phyloP scores from a whole-genome alignment of 345 rosid genomes.

The Citrus hindsii region DNA sequence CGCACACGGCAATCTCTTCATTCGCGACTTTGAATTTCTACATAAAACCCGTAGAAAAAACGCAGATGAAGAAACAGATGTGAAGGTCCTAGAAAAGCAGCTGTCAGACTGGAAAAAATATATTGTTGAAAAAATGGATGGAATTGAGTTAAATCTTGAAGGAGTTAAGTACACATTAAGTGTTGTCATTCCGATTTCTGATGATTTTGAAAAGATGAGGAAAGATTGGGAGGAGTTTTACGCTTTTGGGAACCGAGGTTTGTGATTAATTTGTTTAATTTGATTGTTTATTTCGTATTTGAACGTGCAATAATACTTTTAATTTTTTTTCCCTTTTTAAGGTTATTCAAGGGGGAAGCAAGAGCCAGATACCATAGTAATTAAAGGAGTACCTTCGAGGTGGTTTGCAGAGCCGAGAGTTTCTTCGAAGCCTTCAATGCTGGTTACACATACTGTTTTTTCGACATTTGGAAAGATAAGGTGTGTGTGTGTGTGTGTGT shows the following conservation, averaged over 20 bases:
- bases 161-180: constrained; percentile 68
- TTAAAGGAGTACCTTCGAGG: constrained; percentile 81
- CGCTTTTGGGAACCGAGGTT: constrained; percentile 61
- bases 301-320: neutral
- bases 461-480: constrained; percentile 84
- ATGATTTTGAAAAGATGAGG: constrained; percentile 70
- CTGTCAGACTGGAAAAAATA: constrained; percentile 76
- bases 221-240: constrained; percentile 74
- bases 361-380: constrained; percentile 73
- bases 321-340: constrained; percentile 7
- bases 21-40: constrained; percentile 85
- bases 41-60: constrained; percentile 23
- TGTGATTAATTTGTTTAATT: neutral
- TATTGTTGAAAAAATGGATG: constrained; percentile 71
- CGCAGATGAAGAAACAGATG: constrained; percentile 35
- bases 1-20: constrained; percentile 59
- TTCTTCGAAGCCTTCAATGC: constrained; percentile 87
- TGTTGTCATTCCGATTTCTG: constrained; percentile 51
- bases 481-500: constrained; percentile 37
- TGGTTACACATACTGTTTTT: constrained; percentile 86
- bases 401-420: constrained; percentile 97
- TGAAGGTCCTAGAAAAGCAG: constrained; percentile 55
- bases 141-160: constrained; percentile 79
- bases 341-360: constrained; percentile 58
- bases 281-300: neutral